Evolutionary conservation across 805 yeast species (phyloP), one percentile per base, ranked within the genome.

Genomic region (Pichia nanzhaoensis): DNA sequence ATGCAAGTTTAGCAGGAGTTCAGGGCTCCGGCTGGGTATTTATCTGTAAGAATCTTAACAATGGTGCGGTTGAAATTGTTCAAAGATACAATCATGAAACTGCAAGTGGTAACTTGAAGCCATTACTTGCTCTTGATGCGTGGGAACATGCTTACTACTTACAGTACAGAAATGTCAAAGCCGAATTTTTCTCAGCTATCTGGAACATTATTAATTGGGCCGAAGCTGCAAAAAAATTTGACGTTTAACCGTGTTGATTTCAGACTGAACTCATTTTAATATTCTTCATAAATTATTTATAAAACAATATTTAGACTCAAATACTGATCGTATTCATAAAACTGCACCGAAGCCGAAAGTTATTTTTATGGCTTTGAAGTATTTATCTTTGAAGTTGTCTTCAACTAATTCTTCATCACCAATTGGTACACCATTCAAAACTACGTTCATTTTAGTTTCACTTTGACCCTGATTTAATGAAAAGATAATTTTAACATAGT

Each of bases 21-120:
- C 96, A 88, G 69, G 96, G 96, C 62, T 84, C 95, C 5, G 96
- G 96, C 38, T 88, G 96, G 96, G 93, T 93, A 28, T 88, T 90
- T 73, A 71, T 88, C 52, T 95, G 80, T 56, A 84, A 84, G 76
- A 84, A 87, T 74, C 73, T 77, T 61, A 81, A 75, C 50, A 80
- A 80, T 55, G 86, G 84, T 55, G 77, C 82, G 40, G 64, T 88
- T 55, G 95, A 85, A 53, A 83, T 88, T 45, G 82, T 86, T 45
- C 84, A 85, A 64, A 84, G 86, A 55, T 71, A 78, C 55, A 88
- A 88, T 74, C 96, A 88, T 69, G 96, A 88, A 67, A 84, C 93
- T 16, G 88, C 84, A 34, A 70, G 80, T 40, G 85, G 86, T 40
- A 63, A 77, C 9, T 73, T 78, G 63, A 70, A 76, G 39, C 95